Evolutionary conservation across 371 early-diverging fungal genomes (phyloP), one percentile per base, ranked within the genome.

Genomic region (Mucor lusitanicus): DNA sequence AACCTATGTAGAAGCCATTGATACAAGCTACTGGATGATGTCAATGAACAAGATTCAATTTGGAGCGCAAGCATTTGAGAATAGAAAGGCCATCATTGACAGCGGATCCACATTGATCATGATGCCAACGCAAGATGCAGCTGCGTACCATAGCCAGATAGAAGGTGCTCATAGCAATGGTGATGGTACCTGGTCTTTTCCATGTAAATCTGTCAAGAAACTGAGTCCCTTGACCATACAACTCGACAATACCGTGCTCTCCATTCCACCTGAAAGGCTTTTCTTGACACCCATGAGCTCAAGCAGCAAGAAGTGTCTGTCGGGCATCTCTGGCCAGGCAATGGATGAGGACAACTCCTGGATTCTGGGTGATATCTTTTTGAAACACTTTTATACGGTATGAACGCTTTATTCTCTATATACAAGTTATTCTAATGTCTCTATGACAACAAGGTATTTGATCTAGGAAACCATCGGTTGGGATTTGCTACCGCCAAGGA

Each of bases 1-100:
- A 3, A 57, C 80, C 59, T 94, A 88, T 85, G 84, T 86, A 12
- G 84, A 88, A 4, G 86, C 89, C 23, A 80, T 88, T 32, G 87
- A 91, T 69, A 85, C 84, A 53, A 91, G 87, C 0, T 94, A 91
- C 80, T 94, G 95, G 95, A 90, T 90, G 76, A 88, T 93, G 30
- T 76, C 78, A 25, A 71, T 92, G 64, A 78, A 88, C 42, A 71
- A 75, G 40, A 78, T 87, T 13, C 62, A 76, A 8, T 68, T 87
- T 7, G 85, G 81, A 7, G 66, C 77, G 6, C 39, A 67, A 2
- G 25, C 56, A 8, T 75, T 78, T 28, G 65, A 65, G 0, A 59
- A 63, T 1, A 73, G 79, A 27, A 78, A 76, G 32, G 87, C 85
- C 21, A 85, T 88, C 48, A 76, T 87, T 48, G 88, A 87, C 59